phyloP scores from a whole-genome alignment of 1,284 basidiomycete genomes.

The Tylopilus sp. region DNA sequence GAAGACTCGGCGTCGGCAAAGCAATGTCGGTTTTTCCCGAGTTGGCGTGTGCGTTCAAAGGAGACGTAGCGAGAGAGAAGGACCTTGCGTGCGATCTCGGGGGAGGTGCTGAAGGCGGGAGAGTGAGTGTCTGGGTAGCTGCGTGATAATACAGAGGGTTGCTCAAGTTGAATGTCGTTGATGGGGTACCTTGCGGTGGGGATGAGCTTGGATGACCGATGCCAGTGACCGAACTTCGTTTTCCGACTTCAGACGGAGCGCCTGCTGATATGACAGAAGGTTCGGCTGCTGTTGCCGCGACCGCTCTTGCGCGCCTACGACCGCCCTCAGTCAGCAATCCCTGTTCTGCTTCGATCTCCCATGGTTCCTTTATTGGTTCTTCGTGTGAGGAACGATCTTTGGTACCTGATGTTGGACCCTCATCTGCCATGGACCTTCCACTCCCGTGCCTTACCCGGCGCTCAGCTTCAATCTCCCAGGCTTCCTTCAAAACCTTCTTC shows the following conservation, averaged over 20 bases:
- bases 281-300: constrained; percentile 37
- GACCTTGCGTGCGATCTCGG: constrained; percentile 56
- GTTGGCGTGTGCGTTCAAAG: constrained; percentile 16
- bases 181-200: constrained; percentile 15
- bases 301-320: constrained; percentile 56
- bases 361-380: constrained; percentile 56
- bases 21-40: constrained; percentile 45
- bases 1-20: constrained; percentile 64
- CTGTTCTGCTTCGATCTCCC: constrained; percentile 75
- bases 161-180: constrained; percentile 37
- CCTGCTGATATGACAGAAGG: constrained; percentile 26
- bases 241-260: constrained; percentile 14
- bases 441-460: constrained; percentile 41
- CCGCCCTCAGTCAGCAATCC: constrained; percentile 70
- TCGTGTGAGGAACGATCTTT: constrained; percentile 22
- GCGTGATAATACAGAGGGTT: constrained; percentile 59
- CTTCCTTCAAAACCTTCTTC: constrained; percentile 63
- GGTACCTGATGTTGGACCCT: constrained; percentile 4
- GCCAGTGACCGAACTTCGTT: constrained; percentile 15
- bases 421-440: constrained; percentile 26
- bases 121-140: constrained; percentile 52
- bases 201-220: constrained; percentile 27
- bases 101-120: constrained; percentile 58
- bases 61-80: constrained; percentile 50
- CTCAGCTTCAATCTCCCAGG: constrained; percentile 74